phyloP scores from a whole-genome alignment of 2,329 filamentous ascomycete species.

The Tolypocladium cylindrosporum region DNA sequence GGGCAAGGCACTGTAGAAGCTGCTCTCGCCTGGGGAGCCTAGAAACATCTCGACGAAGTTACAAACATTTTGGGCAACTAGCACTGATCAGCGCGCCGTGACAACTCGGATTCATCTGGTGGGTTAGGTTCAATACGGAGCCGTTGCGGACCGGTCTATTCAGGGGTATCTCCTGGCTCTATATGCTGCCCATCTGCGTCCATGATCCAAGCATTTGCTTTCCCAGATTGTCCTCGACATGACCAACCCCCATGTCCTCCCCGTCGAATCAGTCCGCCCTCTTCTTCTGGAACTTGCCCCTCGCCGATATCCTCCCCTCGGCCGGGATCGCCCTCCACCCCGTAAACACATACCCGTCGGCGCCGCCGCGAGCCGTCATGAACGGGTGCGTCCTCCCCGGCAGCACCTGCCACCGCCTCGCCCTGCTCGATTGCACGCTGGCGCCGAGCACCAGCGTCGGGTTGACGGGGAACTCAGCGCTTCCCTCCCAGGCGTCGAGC shows the following conservation, averaged over 20 bases:
- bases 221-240: neutral
- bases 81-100: neutral
- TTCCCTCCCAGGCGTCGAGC: slow-evolving; percentile 47
- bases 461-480: slow-evolving; percentile 75
- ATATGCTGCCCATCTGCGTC: neutral
- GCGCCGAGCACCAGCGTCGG: slow-evolving; percentile 74
- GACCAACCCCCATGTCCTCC: neutral
- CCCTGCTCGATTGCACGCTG: slow-evolving; percentile 69
- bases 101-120: too few relatives aligned
- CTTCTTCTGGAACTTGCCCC: slow-evolving; percentile 67
- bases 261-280: slow-evolving; percentile 18
- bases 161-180: neutral
- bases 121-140: neutral
- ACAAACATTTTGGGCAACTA: neutral
- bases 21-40: neutral
- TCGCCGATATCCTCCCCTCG: slow-evolving; percentile 69
- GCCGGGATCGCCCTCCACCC: slow-evolving; percentile 72
- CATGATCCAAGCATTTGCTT: neutral
- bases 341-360: slow-evolving; percentile 85
- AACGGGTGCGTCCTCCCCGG: slow-evolving; percentile 86
- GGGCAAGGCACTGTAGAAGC: slow-evolving; percentile 70
- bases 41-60: neutral
- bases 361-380: slow-evolving; percentile 81
- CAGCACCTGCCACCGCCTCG: slow-evolving; percentile 79
- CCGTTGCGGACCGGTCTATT: neutral